These are phyloP conservation scores for Phytopythium aichiense DNA, from an alignment of 352 stramenopile species.

Conservation along the genomic window DNA sequence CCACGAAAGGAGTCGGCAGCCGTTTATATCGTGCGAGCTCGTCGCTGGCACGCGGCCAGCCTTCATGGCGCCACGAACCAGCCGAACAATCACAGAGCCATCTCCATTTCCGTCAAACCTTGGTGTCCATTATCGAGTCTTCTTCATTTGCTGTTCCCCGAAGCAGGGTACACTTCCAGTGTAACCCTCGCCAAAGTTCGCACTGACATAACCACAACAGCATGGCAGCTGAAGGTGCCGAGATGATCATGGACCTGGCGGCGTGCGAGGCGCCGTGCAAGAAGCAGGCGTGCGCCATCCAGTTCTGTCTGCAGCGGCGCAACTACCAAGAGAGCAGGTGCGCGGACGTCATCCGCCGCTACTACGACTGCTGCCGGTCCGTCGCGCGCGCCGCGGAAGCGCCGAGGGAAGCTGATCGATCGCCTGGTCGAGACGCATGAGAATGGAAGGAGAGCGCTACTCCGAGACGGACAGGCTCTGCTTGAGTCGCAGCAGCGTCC, in stretches of 20 bases:
- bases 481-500: slow-evolving; percentile 19
- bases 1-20: neutral
- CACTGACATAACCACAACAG: neutral
- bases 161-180: too few relatives aligned
- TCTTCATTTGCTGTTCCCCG: too few relatives aligned
- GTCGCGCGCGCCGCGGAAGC: slow-evolving; percentile 26
- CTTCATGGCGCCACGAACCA: neutral
- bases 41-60: neutral
- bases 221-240: slow-evolving; percentile 11
- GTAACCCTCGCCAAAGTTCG: neutral
- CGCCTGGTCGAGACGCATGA: neutral
- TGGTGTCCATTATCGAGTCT: too few relatives aligned
- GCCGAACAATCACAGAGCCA: neutral
- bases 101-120: neutral
- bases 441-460: neutral
- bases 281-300: slow-evolving; percentile 75
- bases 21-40: neutral
- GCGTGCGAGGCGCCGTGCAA: slow-evolving; percentile 58
- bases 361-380: slow-evolving; percentile 66
- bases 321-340: slow-evolving; percentile 77
- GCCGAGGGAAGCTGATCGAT: too few relatives aligned
- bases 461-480: too few relatives aligned
- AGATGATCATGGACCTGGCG: slow-evolving; percentile 19
- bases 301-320: slow-evolving; percentile 72
- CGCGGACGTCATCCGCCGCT: slow-evolving; percentile 50